Conservation (phyloP, 495 filamentous ascomycete genomes). For the Bacidia gigantensis region DNA sequence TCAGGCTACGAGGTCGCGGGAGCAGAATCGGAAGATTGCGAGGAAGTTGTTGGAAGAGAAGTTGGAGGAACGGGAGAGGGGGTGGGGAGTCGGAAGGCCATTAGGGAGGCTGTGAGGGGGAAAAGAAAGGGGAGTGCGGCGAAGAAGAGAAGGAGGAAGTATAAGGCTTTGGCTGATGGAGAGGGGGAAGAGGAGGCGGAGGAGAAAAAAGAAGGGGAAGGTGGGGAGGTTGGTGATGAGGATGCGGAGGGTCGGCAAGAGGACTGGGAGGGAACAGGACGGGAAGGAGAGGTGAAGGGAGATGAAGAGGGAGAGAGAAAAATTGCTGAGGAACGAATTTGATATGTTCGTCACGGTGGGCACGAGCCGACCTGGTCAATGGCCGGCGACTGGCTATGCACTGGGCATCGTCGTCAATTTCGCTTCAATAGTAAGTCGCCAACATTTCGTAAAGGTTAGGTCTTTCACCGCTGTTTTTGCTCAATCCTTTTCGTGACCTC, state of each 20-base stretch:
- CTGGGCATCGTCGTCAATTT: too few species aligned
- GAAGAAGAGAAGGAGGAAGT: conserved; percentile 58
- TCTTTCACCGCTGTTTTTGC: too few species aligned
- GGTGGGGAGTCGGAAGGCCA: conserved; percentile 41
- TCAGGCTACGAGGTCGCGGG: conserved; percentile 75
- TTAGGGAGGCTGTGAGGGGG: conserved; percentile 38
- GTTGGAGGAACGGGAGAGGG: conserved; percentile 55
- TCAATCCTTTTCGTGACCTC: too few species aligned
- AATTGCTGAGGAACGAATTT: conserved; percentile 5
- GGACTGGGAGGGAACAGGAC: conserved; percentile 28
- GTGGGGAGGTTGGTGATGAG: too few species aligned
- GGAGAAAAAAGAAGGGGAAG: conserved; percentile 27
- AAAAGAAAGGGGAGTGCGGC: conserved; percentile 52
- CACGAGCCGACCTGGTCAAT: too few species aligned
- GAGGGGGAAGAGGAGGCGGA: conserved; percentile 22
- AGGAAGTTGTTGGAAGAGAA: conserved; percentile 60
- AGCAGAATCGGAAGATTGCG: conserved; percentile 82
- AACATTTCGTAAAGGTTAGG: too few species aligned
- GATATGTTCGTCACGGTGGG: too few species aligned
- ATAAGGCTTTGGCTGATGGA: conserved; percentile 32
- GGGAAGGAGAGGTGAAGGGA: conserved; percentile 36
- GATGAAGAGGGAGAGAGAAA: conserved; percentile 33
- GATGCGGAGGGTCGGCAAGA: conserved; percentile 22
- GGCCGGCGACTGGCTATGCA: too few species aligned
- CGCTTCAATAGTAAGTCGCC: too few species aligned